Evolutionary conservation across 306 rosid genomes (phyloP), one percentile per base, ranked within the genome.

Genomic region (Quercus agrifolia): DNA sequence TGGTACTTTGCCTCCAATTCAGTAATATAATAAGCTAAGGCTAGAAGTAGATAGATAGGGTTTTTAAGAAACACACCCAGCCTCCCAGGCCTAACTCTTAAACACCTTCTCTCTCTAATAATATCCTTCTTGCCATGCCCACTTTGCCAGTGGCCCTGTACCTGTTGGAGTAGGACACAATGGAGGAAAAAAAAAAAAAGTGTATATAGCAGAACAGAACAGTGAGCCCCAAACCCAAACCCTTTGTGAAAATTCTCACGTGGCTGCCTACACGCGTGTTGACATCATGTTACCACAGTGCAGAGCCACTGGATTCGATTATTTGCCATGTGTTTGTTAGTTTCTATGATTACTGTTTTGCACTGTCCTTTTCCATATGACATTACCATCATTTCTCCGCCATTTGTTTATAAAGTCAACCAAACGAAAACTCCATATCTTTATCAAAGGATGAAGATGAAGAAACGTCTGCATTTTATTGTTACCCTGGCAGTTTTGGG

Each of bases 11-110:
- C 56, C 63, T 52, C 62, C 74, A 46, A 31, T 59, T 80, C 79
- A 80, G 83, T 62, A 63, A 27, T 25, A 74, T 74, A 83, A 79
- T 55, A 79, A 55, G 46, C 73, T 14, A 62, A 68, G 61, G 70
- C 56, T 41, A 41, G 46, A 8, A 41, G 46, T 41, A 41, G 46
- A 8, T 41, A 76, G 77, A 35, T 70, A 70, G 67, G 58, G 64
- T 52, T 80, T 77, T 66, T 38, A 58, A 75, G 86, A 80, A 85
- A 79, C 81, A 79, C 83, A 72, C 59, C 44, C 67, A 70, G n/a
- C 70, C 82, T 70, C 59, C 44, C 67, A 70, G n/a, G 73, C 82
- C 74, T 69, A 79, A 70, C 78, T 27, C 75, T 23, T 74, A 41
- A 75, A 19, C 15, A n/a, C 28, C 38, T 57, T 70, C 46, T 61